Evolutionary conservation across 768 basidiomycete species (phyloP), one percentile per base, ranked within the genome.

Genomic region (Mycena pura): DNA sequence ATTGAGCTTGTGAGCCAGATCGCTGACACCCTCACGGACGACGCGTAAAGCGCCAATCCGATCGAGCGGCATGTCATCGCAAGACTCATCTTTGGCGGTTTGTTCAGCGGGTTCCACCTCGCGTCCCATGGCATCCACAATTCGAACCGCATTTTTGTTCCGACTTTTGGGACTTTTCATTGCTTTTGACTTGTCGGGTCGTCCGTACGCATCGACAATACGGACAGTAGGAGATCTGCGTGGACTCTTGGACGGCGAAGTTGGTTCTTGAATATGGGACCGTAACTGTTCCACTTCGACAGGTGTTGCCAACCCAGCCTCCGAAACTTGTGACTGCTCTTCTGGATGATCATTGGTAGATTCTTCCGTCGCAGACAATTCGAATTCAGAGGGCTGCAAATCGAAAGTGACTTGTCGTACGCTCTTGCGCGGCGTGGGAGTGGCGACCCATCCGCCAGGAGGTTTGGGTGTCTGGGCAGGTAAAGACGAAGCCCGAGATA

Each of bases 361-460:
- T 21, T 57, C 58, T 24, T 47, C 63, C 22, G 60, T 52, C 19
- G 61, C 70, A 57, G 61, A 69, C 38, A 57, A 40, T 29, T 68
- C 63, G 17, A 56, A 50, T 39, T 65, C 66, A 5, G 66, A 41
- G 13, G 67, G 38, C 65, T 73, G 73, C 25, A 81, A 77, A 63
- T 92, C 86, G 66, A 93, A 93, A 39, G 91, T 86, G 53, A 93
- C 91, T 70, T 89, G 90, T 62, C 87, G 71, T 24, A 86, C 76
- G 60, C 84, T 86, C 70, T 86, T 90, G 66, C 81, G 77, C 19
- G 74, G 52, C 4, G 78, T 80, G 3, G 90, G 88, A 14, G 90
- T 90, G 3, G 76, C 72, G 44, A 82, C 62, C 87, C 89, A 91
- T 38, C 81, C 88, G 36, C 90, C 90, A 19, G 90, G 89, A 3